A percentile compares a stretch with the other conserved stretches of the same genome.
Evolutionary conservation across 2,329 filamentous ascomycete genomes (phyloP).

Genomic region (Colletotrichum spaethianum): DNA sequence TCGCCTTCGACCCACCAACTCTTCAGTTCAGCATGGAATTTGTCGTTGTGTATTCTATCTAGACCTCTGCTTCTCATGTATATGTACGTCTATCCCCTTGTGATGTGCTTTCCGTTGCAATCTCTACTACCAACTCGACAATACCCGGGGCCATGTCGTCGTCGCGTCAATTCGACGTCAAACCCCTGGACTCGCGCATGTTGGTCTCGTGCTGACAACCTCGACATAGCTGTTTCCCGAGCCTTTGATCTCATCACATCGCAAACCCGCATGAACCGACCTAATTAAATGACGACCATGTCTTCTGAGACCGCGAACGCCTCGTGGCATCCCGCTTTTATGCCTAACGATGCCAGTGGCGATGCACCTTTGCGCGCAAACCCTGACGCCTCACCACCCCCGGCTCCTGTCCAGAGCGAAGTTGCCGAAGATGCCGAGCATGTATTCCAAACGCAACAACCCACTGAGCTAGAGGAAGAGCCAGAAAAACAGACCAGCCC

Average conservation of each 20-base stretch:
- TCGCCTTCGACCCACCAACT: slow-evolving; percentile 29
- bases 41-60: slow-evolving; percentile 32
- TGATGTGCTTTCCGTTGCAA: neutral
- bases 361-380: slow-evolving; percentile 30
- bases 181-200: slow-evolving; percentile 27
- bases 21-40: slow-evolving; percentile 36
- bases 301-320: slow-evolving; percentile 53
- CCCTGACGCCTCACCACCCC: slow-evolving; percentile 2
- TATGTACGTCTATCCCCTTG: slow-evolving; percentile 31
- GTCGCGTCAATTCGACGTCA: slow-evolving; percentile 36
- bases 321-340: slow-evolving; percentile 59
- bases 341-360: slow-evolving; percentile 51
- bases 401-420: slow-evolving; percentile 2
- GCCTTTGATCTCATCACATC: slow-evolving; percentile 32
- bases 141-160: neutral
- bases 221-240: slow-evolving; percentile 46
- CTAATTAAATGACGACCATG: slow-evolving; percentile 50
- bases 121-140: neutral
- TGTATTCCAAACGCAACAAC: neutral
- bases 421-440: slow-evolving; percentile 14
- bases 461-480: neutral
- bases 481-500: neutral
- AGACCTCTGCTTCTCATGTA: slow-evolving; percentile 39
- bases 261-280: slow-evolving; percentile 33
- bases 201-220: slow-evolving; percentile 45